Evolutionary conservation across 2,329 filamentous ascomycete genomes (phyloP).

Genomic region (Fusarium foetens): DNA sequence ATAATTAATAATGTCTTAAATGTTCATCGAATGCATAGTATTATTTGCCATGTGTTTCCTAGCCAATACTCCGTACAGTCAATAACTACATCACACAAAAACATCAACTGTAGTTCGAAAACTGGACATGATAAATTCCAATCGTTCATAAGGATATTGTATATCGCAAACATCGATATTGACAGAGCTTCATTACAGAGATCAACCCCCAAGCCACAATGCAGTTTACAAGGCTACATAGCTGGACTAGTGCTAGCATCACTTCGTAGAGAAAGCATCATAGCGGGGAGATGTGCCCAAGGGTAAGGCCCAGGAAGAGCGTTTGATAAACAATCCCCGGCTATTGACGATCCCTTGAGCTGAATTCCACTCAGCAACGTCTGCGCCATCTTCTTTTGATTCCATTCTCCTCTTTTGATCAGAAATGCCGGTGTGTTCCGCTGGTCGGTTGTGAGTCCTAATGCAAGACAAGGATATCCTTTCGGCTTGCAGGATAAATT

Average conservation of each 20-base stretch:
- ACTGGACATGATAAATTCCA: constrained; percentile 1
- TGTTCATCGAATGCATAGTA: background rate
- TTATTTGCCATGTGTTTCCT: constrained; percentile 1
- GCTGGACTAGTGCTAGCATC: constrained; percentile 23
- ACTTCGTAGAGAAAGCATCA: constrained; percentile 22
- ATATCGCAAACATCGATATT: constrained; percentile 13
- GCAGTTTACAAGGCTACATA: constrained; percentile 6
- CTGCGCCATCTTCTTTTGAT: constrained; percentile 19
- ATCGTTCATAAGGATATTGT: background rate
- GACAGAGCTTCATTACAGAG: constrained; percentile 17
- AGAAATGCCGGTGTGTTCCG: constrained; percentile 29
- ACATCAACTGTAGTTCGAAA: constrained; percentile 3
- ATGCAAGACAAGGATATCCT: constrained; percentile 35
- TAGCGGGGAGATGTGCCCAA: constrained; percentile 33
- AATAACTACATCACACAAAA: background rate
- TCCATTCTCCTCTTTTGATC: constrained; percentile 4
- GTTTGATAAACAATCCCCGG: constrained; percentile 38
- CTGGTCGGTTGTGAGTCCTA: constrained; percentile 21
- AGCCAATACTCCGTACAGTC: background rate
- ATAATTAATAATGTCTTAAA: constrained; percentile 13
- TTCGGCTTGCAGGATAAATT: constrained; percentile 31
- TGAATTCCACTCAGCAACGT: constrained; percentile 11
- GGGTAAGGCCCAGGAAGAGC: background rate
- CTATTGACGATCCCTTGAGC: constrained; percentile 21
- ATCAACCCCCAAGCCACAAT: constrained; percentile 38